Base-by-base conservation (phyloP, 441 rosid genomes). In the Euphorbia celastroides region DNA sequence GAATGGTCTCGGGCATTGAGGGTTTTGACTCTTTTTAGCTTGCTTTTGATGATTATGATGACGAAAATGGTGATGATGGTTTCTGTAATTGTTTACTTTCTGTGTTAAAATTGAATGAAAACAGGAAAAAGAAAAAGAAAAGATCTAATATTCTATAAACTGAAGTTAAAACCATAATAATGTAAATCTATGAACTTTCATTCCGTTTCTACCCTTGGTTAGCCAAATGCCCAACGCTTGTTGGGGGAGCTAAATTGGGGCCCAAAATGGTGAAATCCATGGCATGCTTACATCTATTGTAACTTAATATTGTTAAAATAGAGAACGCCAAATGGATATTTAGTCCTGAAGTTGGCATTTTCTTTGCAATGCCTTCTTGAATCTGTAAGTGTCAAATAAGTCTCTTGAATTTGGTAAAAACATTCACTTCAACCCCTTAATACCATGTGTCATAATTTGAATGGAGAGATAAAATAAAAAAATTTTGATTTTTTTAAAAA, bases 11-110 rank as follows among this genome's bases (percentile, higher is more conserved):
- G 64, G 55, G 68, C 65, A 74, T 74, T 26, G 65, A 51, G 71
- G 72, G 70, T 58, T 81, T 82, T 79, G 88, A 81, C 84, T 78
- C 78, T 77, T 72, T 67, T 31, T n/a, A 31, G 56, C 26, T 48
- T 48, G 48, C 22, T 19, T 30, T 30, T n/a, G 72, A 26, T 42
- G 57, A 23, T 31, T 52, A 64, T n/a, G 69, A 70, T 22, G 74
- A 57, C 11, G 72, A 60, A 11, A 9, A 46, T 32, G 48, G 46
- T 50, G 57, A 32, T 65, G 51, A 11, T 41, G 71, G 46, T 59
- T 31, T 17, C 54, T 48, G 54, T 48, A 48, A 48, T 12, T 46
- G 44, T 59, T 62, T n/a, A 62, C 57, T 62, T 48, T 65, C 20
- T 60, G 36, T 68, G 60, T 50, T 51, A 8, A 50, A 50, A 60